Base-by-base conservation (phyloP, 2,329 filamentous ascomycete species). In the Myriosclerotinia curreyana region DNA sequence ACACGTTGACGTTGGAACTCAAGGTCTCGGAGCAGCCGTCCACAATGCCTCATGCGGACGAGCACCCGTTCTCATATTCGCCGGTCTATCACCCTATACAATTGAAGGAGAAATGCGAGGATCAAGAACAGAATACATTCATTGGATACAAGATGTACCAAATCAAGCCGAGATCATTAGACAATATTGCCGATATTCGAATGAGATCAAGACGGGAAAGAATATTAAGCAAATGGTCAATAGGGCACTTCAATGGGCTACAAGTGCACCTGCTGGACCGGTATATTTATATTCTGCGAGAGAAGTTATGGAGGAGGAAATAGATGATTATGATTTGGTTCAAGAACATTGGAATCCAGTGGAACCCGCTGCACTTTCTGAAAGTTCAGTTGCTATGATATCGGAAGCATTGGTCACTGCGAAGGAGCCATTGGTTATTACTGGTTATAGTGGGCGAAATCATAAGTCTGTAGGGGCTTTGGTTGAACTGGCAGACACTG, bases 171-270 rank as follows among this genome's bases (percentile, higher is more conserved):
- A 85, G 70, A 91, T 92, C 56, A 82, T 92, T 9, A 78, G 81
- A 0, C 88, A 91, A 73, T 92, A 91, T 71, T 91, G 89, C 72
- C 80, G 89, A 48, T 91, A 90, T 69, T 80, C 83, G 0, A 86
- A 81, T 2, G 89, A 92, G 74, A 85, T 92, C 74, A 90, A 89
- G 74, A 84, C 84, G 0, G 88, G 88, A 1, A 83, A 83, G 73
- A 91, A 91, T 70, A 82, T 91, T 62, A 92, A 91, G 77, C 88
- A 92, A 76, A 84, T 90, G 66, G 86, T 92, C 63, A 88, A 88
- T 67, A 82, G 89, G 14, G 89, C 89, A 0, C 75, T 91, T 63
- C 87, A 87, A 65, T 91, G 90, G 73, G 88, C 89, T 0, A 87
- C 78, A 65, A 88, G 84, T 68, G 83, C 87, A 64, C 89, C 89